Conservation (phyloP, 2,329 filamentous ascomycete genomes). For the Neopestalotiopsis sp. region DNA sequence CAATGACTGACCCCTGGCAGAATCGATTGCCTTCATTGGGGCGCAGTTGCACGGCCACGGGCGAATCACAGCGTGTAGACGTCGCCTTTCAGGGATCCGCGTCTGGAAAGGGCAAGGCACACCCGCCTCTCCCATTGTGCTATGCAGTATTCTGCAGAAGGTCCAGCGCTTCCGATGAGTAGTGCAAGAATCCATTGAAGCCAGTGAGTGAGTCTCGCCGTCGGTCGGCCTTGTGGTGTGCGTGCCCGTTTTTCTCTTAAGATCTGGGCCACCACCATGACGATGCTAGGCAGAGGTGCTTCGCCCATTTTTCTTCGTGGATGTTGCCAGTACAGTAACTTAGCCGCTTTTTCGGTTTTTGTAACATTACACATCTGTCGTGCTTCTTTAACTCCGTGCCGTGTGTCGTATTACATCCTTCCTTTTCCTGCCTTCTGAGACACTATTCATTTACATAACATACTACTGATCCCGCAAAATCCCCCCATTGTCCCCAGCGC, state of each 20-base stretch:
- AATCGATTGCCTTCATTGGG: constrained; percentile 24
- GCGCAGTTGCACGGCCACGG: constrained; percentile 22
- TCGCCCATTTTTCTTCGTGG: neutral
- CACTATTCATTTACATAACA: neutral
- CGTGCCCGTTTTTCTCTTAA: neutral
- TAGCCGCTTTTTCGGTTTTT: neutral
- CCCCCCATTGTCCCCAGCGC: neutral
- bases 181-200: neutral
- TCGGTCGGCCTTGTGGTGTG: neutral
- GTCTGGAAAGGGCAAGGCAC: constrained; percentile 34
- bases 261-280: neutral
- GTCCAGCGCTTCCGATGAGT: constrained; percentile 13
- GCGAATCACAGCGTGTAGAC: constrained; percentile 25
- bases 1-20: constrained; percentile 21
- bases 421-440: neutral
- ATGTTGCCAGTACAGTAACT: neutral
- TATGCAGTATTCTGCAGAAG: neutral
- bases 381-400: neutral
- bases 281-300: neutral
- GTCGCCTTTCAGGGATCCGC: constrained; percentile 20
- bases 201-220: neutral
- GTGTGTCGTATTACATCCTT: constrained; percentile 7
- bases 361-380: neutral
- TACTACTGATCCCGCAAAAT: neutral
- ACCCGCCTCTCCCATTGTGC: constrained; percentile 25